These are phyloP conservation scores for Termitomyces sp. DNA, from an alignment of 768 basidiomycete genomes.

Conservation along the genomic window DNA sequence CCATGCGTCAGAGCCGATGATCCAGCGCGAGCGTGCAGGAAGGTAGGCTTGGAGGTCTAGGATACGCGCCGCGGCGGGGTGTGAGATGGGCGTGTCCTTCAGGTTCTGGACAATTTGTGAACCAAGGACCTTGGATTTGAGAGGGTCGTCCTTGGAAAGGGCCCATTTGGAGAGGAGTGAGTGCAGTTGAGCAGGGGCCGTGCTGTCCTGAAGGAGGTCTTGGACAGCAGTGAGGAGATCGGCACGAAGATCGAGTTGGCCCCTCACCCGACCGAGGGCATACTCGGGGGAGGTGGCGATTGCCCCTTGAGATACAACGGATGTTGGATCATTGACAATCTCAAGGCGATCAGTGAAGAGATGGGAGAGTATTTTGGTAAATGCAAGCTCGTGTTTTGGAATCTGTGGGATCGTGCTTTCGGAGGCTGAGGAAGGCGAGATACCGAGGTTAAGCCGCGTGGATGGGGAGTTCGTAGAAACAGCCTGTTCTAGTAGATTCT, in stretches of 20 bases:
- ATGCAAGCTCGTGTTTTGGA: conserved; percentile 89
- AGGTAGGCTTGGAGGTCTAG: conserved; percentile 59
- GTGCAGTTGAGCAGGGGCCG: conserved; percentile 53
- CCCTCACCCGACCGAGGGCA: conserved; percentile 87
- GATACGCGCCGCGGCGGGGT: conserved; percentile 47
- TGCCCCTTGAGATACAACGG: conserved; percentile 63
- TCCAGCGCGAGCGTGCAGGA: conserved; percentile 78
- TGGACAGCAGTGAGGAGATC: conserved; percentile 62
- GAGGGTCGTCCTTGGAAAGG: conserved; percentile 63
- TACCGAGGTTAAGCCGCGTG: conserved; percentile 45
- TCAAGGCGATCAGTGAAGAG: conserved; percentile 78
- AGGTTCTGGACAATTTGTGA: conserved; percentile 49
- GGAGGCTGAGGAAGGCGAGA: conserved; percentile 19
- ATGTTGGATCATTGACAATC: conserved; percentile 77
- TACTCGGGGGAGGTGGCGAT: conserved; percentile 90
- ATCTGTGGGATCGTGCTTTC: conserved; percentile 42
- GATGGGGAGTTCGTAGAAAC: conserved; percentile 26
- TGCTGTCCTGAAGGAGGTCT: conserved; percentile 50
- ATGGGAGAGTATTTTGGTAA: conserved; percentile 82
- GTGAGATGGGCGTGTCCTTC: conserved; percentile 29
- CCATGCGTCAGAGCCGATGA: conserved; percentile 98
- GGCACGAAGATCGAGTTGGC: conserved; percentile 69
- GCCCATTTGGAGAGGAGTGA: conserved; percentile 76
- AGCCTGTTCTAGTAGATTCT: conserved; percentile 43
- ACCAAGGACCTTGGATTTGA: conserved; percentile 54